Base-by-base conservation (phyloP, 2,329 filamentous ascomycete genomes). In the Neonectria hederae region DNA sequence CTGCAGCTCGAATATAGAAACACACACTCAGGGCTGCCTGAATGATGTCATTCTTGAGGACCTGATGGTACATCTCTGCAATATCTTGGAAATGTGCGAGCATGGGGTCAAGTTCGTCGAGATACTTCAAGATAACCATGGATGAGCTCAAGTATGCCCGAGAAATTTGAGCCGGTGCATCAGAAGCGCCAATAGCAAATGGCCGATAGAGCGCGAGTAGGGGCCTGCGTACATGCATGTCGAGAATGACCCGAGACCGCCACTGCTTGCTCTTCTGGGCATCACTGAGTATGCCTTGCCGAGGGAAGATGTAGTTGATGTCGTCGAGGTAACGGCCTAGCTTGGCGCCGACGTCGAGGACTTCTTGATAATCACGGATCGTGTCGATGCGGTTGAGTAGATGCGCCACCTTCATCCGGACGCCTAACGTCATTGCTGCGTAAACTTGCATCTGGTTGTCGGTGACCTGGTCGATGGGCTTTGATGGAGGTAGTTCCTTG, bases 21-120 rank as follows among this genome's bases (percentile, higher is more conserved):
- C 86, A 87, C 13, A 87, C 77, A 62, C 84, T 85, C 48, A 87
- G 80, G 3, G 84, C 83, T 0, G 85, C 84, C 72, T 87, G 84
- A 21, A 86, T 77, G 24, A 87, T 83, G 65, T 87, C 86, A 63
- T 82, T 81, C 68, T 84, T 85, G 38, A 87, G 72, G 11, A 86
- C 77, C 53, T 86, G 79, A 62, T 86, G 80, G 59, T 86, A 85
- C 79, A 87, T 84, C 62, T 85, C 83, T 67, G 80, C 80, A 24
- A 85, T 78, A 45, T 83, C 81, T 43, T 79, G 75, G 55, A 83
- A 87, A 51, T 82, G 80, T 2, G 82, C 77, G 5, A 81, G 76
- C 24, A 76, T 72, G 0, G 83, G 82, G 62, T 87, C 84, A 6
- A 87, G 74, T 65, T 87, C 84, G 65, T 87, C 84, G 48, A 87